Evolutionary conservation across 495 filamentous ascomycete species (phyloP).

Genomic region (Pyrenula massariospora): DNA sequence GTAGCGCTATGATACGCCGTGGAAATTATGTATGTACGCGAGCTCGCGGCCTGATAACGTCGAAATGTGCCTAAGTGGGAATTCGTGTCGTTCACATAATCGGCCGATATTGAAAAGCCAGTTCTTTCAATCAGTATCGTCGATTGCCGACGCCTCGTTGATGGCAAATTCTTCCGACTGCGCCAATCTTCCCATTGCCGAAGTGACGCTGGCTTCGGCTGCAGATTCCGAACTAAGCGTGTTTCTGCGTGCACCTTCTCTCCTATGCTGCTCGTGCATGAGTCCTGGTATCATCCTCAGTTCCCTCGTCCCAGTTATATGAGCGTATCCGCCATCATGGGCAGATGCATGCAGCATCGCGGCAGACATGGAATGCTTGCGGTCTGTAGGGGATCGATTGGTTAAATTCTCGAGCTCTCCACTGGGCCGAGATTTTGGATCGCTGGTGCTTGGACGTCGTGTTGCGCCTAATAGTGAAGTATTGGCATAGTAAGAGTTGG

Average conservation of each 20-base stretch:
- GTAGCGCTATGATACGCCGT: no score
- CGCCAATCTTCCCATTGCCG: not conserved
- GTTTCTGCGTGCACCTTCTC: not conserved
- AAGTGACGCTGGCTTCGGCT: not conserved
- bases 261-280: not conserved
- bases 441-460: not conserved
- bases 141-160: not conserved
- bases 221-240: not conserved
- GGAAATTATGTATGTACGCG: no score
- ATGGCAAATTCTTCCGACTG: not conserved
- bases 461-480: not conserved
- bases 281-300: not conserved
- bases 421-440: not conserved
- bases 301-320: not conserved
- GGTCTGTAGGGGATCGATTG: not conserved
- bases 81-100: no score
- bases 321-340: not conserved
- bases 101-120: no score
- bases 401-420: not conserved
- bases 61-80: no score
- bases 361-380: not conserved
- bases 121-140: not conserved
- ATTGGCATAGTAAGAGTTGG: not conserved
- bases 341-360: not conserved
- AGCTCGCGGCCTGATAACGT: no score